These are phyloP conservation scores for Emmonsiellopsis sp. DNA, from an alignment of 2,329 filamentous ascomycete species.

Conservation along the genomic window DNA sequence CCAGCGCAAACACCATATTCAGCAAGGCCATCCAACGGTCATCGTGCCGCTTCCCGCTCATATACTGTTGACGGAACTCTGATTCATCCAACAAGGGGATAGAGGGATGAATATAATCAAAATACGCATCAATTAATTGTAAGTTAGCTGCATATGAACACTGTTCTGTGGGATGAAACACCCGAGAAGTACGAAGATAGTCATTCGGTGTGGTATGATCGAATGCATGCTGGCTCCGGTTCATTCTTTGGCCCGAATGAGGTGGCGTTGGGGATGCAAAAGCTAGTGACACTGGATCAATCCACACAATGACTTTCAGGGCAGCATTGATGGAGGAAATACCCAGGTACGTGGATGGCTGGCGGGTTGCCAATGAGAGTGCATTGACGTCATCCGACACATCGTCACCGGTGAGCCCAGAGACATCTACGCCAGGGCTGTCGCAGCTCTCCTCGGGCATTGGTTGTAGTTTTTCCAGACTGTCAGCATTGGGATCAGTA, in stretches of 20 bases:
- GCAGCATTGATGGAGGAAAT: conserved; percentile 68
- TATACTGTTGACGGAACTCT: conserved; percentile 57
- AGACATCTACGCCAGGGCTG: conserved; percentile 30
- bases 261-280: conserved; percentile 38
- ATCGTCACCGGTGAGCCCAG: conserved; percentile 46
- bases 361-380: conserved; percentile 52
- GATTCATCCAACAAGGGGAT: conserved; percentile 66
- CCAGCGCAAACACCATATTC: conserved; percentile 69
- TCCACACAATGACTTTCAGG: conserved; percentile 57
- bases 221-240: conserved; percentile 24
- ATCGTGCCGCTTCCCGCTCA: conserved; percentile 56
- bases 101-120: conserved; percentile 62
- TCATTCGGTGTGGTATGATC: conserved; percentile 29
- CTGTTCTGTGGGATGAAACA: too few relatives aligned
- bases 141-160: conserved; percentile 44
- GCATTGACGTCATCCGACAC: conserved; percentile 66
- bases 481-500: conserved; percentile 23
- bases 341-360: conserved; percentile 58
- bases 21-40: conserved; percentile 63
- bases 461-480: conserved; percentile 56
- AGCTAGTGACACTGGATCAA: conserved; percentile 43
- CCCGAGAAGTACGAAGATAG: too few relatives aligned
- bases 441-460: conserved; percentile 56
- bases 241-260: conserved; percentile 25
- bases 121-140: conserved; percentile 65